These are phyloP conservation scores for Ascobolus immersus DNA, from an alignment of 495 filamentous ascomycete genomes.

Conservation along the genomic window DNA sequence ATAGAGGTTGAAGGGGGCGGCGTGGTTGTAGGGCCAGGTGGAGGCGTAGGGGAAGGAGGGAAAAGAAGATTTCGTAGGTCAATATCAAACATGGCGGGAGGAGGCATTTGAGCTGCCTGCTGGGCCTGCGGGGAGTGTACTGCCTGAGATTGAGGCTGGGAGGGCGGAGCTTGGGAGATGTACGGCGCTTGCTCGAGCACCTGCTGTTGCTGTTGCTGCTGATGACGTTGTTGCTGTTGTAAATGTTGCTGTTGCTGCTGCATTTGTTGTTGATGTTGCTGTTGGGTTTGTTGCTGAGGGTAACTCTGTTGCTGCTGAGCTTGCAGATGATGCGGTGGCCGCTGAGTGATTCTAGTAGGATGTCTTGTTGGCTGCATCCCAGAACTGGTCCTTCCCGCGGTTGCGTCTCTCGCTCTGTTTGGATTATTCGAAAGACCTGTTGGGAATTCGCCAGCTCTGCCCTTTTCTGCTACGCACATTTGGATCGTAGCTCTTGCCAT, in stretches of 20 bases:
- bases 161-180: too few species aligned
- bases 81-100: too few species aligned
- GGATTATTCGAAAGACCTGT: neutral
- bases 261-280: conserved; percentile 4
- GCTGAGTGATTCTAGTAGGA: too few species aligned
- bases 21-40: too few species aligned
- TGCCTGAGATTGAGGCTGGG: too few species aligned
- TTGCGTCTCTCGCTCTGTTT: neutral
- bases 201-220: conserved; percentile 7
- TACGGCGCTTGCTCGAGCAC: too few species aligned
- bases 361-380: too few species aligned
- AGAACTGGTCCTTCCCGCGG: neutral
- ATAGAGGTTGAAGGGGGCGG: too few species aligned
- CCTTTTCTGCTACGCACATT: conserved; percentile 28
- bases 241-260: conserved; percentile 11
- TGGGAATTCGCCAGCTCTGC: conserved; percentile 3
- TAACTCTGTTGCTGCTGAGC: conserved; percentile 10
- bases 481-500: conserved; percentile 86
- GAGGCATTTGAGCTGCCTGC: too few species aligned
- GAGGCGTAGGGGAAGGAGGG: too few species aligned
- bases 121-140: too few species aligned
- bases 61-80: too few species aligned
- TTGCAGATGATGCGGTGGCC: conserved; percentile 7
- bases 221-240: conserved; percentile 19
- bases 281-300: conserved; percentile 12